Percentiles rank a stretch among this genome's conserved stretches.
Conservation (phyloP, 2,329 filamentous ascomycete species). For the Leptographium radiaticola region DNA sequence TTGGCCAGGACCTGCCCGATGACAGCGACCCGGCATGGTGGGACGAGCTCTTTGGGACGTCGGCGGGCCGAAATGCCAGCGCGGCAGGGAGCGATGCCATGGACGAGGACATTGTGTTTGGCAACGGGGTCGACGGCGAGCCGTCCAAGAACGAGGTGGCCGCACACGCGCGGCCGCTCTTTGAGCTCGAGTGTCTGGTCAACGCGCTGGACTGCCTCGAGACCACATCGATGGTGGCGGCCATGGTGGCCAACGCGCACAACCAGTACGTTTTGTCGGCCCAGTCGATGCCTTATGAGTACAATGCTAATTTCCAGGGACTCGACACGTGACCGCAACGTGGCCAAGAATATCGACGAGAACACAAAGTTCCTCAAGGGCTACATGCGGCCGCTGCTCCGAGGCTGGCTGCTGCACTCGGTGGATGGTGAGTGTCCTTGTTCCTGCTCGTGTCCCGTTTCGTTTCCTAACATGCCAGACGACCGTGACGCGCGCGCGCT, state of each 20-base stretch:
- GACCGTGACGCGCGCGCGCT: constrained; percentile 50
- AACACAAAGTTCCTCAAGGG: constrained; percentile 41
- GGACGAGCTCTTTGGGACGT: constrained; percentile 20
- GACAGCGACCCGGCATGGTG: constrained; percentile 23
- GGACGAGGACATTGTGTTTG: constrained; percentile 15
- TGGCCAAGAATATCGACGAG: constrained; percentile 40
- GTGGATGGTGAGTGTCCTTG: constrained; percentile 36
- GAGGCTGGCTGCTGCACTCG: constrained; percentile 46
- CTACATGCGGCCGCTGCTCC: constrained; percentile 47
- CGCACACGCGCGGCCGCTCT: constrained; percentile 47
- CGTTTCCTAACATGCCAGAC: constrained; percentile 23
- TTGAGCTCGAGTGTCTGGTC: constrained; percentile 56
- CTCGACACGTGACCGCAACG: constrained; percentile 27
- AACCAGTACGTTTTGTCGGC: constrained; percentile 31
- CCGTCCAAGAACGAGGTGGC: constrained; percentile 29
- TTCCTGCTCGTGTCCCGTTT: neutral
- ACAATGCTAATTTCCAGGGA: constrained; percentile 14
- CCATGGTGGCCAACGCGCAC: constrained; percentile 37
- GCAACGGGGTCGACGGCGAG: constrained; percentile 6
- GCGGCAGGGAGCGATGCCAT: constrained; percentile 14
- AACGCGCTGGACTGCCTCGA: constrained; percentile 55
- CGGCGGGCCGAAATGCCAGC: constrained; percentile 14
- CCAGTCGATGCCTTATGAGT: neutral
- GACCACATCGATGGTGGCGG: constrained; percentile 44
- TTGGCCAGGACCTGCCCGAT: constrained; percentile 17